Conservation (phyloP, 2,329 filamentous ascomycete genomes). For the Ophiostoma perfectum region DNA sequence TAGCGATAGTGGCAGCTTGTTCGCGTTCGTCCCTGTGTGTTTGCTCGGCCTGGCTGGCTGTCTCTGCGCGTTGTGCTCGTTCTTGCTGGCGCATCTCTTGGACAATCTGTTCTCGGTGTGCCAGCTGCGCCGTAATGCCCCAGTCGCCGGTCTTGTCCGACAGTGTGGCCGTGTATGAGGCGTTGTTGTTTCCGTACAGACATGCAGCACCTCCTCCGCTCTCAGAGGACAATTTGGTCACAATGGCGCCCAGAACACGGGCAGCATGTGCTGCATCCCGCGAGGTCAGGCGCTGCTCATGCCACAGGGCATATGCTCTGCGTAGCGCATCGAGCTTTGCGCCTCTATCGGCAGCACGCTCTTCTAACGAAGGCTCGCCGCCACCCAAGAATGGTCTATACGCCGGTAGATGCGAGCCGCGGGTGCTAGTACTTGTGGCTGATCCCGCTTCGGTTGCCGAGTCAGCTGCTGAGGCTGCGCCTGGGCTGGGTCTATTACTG, state of each 20-base stretch:
- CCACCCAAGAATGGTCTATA: not conserved
- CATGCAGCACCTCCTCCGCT: not conserved
- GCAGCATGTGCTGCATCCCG: constrained; percentile 44
- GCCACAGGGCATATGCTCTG: constrained; percentile 43
- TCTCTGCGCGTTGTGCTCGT: constrained; percentile 1
- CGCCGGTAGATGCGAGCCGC: not conserved
- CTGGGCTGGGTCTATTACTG: not conserved
- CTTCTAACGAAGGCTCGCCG: constrained; percentile 16
- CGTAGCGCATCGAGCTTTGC: constrained; percentile 40
- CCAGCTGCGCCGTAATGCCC: constrained; percentile 10
- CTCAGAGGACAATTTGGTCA: constrained; percentile 36
- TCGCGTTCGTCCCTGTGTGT: too few relatives aligned
- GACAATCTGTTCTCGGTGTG: not conserved
- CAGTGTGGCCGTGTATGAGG: not conserved
- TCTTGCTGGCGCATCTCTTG: not conserved
- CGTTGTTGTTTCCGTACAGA: constrained; percentile 2
- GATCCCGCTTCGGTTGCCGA: not conserved
- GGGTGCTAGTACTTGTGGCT: not conserved
- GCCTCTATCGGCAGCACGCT: constrained; percentile 19
- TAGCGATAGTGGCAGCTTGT: not conserved
- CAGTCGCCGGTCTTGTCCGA: constrained; percentile 5
- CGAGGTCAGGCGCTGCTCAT: constrained; percentile 36
- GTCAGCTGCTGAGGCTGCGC: not conserved
- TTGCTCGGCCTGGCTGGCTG: too few relatives aligned
- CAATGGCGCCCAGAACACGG: constrained; percentile 42